phyloP scores from a whole-genome alignment of 345 rosid species.

The Raphanus sativus region DNA sequence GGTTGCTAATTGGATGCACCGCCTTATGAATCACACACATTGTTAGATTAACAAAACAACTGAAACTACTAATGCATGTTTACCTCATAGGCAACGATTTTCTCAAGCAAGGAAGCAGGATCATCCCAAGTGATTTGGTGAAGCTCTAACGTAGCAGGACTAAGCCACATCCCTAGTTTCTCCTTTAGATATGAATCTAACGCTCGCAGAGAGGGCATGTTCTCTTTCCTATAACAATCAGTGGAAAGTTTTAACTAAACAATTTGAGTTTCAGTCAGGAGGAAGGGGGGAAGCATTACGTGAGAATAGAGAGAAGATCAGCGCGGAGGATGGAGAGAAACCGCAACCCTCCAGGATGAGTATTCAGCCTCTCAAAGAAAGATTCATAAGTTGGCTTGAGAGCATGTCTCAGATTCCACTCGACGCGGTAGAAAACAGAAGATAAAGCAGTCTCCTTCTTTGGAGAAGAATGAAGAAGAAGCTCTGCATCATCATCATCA shows the following conservation, averaged over 20 bases:
- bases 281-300: slow-evolving; percentile 47
- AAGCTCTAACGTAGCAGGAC: slow-evolving; percentile 91
- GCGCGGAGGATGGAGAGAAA: slow-evolving; percentile 75
- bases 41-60: not conserved
- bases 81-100: slow-evolving; percentile 91
- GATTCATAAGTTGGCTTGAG: slow-evolving; percentile 75
- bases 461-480: slow-evolving; percentile 14
- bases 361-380: slow-evolving; percentile 85
- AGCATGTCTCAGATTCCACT: slow-evolving; percentile 75
- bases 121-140: slow-evolving; percentile 92
- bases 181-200: slow-evolving; percentile 79
- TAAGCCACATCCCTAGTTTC: slow-evolving; percentile 88
- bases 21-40: slow-evolving; percentile 50
- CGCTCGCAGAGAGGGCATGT: slow-evolving; percentile 60
- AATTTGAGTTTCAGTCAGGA: not conserved
- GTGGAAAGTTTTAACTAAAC: too few species aligned
- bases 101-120: slow-evolving; percentile 92
- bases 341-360: slow-evolving; percentile 82
- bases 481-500: slow-evolving; percentile 36
- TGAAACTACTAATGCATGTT: slow-evolving; percentile 13
- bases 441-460: slow-evolving; percentile 49
- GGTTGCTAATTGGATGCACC: slow-evolving; percentile 71
- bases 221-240: slow-evolving; percentile 61
- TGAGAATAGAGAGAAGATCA: slow-evolving; percentile 68
- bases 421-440: slow-evolving; percentile 74